Conservation (phyloP, 1,284 basidiomycete genomes). For the Ganoderma sp. region DNA sequence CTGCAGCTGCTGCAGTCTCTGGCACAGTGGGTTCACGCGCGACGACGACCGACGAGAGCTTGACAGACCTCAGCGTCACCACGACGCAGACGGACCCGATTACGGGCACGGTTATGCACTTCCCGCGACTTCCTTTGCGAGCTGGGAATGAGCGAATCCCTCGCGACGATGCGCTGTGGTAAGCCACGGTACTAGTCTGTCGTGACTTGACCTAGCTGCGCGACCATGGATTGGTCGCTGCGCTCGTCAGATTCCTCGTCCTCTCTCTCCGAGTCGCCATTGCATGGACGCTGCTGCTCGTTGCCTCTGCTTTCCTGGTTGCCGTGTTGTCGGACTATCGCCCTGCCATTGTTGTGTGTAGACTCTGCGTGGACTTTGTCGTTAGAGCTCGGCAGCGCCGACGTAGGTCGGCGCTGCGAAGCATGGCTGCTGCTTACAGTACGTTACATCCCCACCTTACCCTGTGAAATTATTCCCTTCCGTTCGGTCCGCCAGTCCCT, state of each 20-base stretch:
- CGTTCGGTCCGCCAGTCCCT: constrained; percentile 4
- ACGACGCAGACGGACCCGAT: constrained; percentile 44
- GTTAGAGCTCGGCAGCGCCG: constrained; percentile 24
- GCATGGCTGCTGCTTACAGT: constrained; percentile 13
- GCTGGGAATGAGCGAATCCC: constrained; percentile 23
- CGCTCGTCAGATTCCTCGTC: not conserved
- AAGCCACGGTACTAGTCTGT: not conserved
- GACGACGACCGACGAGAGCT: constrained; percentile 37
- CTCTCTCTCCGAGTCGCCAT: not conserved
- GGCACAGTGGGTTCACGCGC: constrained; percentile 39
- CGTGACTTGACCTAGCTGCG: not conserved
- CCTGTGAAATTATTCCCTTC: constrained; percentile 31
- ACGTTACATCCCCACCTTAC: constrained; percentile 15
- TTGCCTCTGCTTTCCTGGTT: not conserved
- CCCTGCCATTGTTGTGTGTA: not conserved
- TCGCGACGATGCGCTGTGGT: constrained; percentile 33
- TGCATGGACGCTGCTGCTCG: not conserved
- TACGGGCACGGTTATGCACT: constrained; percentile 42
- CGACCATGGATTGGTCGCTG: not conserved
- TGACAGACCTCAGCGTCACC: constrained; percentile 42
- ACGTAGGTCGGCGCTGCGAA: constrained; percentile 15
- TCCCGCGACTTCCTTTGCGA: constrained; percentile 40
- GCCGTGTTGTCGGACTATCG: constrained; percentile 1
- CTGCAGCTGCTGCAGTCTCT: constrained; percentile 16
- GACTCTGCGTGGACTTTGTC: not conserved